Conservation (phyloP, 306 rosid genomes). For the Fagus sylvatica region DNA sequence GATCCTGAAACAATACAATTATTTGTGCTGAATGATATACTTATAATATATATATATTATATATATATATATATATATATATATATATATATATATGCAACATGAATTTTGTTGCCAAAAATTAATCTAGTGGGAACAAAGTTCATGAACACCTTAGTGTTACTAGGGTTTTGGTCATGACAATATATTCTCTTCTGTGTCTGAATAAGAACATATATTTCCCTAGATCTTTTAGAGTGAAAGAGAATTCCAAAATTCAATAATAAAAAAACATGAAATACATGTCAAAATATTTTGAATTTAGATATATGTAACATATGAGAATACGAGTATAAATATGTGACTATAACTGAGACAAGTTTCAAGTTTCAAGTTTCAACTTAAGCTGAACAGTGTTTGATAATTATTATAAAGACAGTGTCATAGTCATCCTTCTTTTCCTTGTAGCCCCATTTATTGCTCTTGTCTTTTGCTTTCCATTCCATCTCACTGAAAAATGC, state of each 20-base stretch:
- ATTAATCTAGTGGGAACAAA: no score
- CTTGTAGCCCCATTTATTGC: conserved; percentile 27
- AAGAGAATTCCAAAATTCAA: background rate
- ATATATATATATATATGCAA: no score
- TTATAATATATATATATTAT: no score
- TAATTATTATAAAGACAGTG: conserved; percentile 35
- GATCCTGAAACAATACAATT: no score
- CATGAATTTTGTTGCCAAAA: no score
- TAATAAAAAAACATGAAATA: background rate
- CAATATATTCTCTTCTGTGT: background rate
- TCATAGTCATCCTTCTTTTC: conserved; percentile 25
- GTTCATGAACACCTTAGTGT: background rate
- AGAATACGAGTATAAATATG: background rate
- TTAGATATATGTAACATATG: background rate
- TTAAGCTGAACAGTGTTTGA: conserved; percentile 28
- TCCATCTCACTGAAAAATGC: conserved; percentile 44
- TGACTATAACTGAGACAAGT: background rate
- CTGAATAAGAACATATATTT: background rate
- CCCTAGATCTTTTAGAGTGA: background rate
- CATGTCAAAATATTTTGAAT: background rate
- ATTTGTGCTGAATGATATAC: no score
- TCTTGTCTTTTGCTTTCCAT: conserved; percentile 34
- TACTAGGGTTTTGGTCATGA: background rate
- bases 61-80: no score
- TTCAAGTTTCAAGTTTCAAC: conserved; percentile 3